These are phyloP conservation scores for Pseudogymnoascus sp. DNA, from an alignment of 2,329 filamentous ascomycete species.

Conservation along the genomic window DNA sequence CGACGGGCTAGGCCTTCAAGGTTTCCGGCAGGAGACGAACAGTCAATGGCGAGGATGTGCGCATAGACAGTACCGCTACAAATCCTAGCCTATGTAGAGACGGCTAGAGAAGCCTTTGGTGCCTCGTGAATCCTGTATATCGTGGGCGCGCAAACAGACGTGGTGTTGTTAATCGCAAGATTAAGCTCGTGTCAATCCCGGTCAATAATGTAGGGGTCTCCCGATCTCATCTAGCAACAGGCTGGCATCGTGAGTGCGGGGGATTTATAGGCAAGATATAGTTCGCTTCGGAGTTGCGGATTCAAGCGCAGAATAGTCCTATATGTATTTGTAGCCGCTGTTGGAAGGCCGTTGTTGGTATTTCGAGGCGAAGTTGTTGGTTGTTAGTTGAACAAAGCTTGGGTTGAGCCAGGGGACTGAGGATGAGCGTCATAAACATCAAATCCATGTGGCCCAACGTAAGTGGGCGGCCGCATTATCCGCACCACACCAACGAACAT, in stretches of 20 bases:
- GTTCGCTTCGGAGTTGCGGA: neutral
- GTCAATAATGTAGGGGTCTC: slow-evolving; percentile 4
- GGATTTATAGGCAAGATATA: neutral
- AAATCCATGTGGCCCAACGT: slow-evolving; percentile 6
- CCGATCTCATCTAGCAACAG: neutral
- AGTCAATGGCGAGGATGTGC: slow-evolving; percentile 2
- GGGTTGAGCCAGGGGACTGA: neutral
- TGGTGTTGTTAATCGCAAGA: slow-evolving; percentile 7
- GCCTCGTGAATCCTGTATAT: neutral
- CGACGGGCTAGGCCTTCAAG: slow-evolving; percentile 4
- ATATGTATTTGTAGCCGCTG: neutral
- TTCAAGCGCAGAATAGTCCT: neutral
- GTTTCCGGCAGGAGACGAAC: neutral
- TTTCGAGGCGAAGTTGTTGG: neutral
- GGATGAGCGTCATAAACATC: slow-evolving; percentile 8
- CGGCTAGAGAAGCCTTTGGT: neutral
- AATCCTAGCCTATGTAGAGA: neutral
- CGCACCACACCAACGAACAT: neutral
- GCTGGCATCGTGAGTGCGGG: neutral
- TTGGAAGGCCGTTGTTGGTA: neutral
- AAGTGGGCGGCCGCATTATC: slow-evolving; percentile 6
- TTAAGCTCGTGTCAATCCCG: slow-evolving; percentile 7
- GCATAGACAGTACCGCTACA: neutral
- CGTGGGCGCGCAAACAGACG: neutral
- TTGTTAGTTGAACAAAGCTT: slow-evolving; percentile 6